Percentiles rank a stretch among this genome's conserved stretches.
Evolutionary conservation across 1,139 yeast genomes (phyloP).

Genomic region (Taphrina pruni): DNA sequence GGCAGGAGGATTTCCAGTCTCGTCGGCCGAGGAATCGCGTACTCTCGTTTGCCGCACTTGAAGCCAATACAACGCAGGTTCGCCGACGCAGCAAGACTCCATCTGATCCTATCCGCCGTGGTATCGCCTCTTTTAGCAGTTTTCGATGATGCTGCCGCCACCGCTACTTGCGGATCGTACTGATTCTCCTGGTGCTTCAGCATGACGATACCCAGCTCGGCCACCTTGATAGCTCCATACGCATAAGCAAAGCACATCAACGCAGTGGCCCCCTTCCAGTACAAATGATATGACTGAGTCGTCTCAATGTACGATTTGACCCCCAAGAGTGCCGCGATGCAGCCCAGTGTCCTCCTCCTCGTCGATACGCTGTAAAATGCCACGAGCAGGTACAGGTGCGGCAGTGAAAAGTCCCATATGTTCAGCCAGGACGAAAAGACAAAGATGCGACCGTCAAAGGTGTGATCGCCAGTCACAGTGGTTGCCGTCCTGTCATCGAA

Average conservation of each 20-base stretch:
- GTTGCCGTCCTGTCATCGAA: constrained; percentile 4
- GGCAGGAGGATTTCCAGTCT: constrained; percentile 11
- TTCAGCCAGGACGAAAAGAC: constrained; percentile 5
- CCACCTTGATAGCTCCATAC: constrained; percentile 21
- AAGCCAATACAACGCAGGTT: constrained; percentile 25
- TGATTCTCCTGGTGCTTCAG: constrained; percentile 3
- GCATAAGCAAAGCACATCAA: constrained; percentile 20
- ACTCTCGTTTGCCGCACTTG: constrained; percentile 17
- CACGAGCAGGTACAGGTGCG: constrained; percentile 7
- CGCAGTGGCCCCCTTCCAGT: constrained; percentile 30
- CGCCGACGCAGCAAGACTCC: constrained; percentile 2
- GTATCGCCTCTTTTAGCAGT: not conserved
- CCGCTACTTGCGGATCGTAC: constrained; percentile 10
- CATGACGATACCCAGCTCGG: constrained; percentile 11
- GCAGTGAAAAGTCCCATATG: constrained; percentile 18
- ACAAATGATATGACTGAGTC: constrained; percentile 1
- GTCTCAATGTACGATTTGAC: constrained; percentile 13
- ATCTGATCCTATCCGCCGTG: not conserved
- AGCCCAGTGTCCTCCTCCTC: constrained; percentile 2
- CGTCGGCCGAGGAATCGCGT: not conserved
- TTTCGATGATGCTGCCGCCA: no score
- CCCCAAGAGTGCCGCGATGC: constrained; percentile 19
- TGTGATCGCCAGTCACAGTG: constrained; percentile 3
- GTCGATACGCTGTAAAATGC: constrained; percentile 17
- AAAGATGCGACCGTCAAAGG: constrained; percentile 10